phyloP scores from a whole-genome alignment of 2,329 filamentous ascomycete species.

The Byssothecium circinans region DNA sequence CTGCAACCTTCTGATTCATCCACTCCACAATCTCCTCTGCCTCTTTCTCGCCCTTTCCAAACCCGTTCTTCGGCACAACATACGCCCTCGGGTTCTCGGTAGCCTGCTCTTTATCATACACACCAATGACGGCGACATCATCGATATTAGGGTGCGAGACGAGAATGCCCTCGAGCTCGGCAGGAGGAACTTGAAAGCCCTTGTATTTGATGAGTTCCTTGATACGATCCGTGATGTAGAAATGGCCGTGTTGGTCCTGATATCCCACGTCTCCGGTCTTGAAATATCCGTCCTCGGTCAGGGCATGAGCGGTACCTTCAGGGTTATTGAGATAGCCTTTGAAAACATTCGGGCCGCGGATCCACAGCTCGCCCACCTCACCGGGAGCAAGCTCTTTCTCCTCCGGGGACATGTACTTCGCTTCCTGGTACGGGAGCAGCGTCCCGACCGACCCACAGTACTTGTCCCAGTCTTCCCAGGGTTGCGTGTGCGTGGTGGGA shows the following conservation, averaged over 20 bases:
- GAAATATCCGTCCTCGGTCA: constrained; percentile 81
- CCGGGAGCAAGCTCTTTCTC: constrained; percentile 64
- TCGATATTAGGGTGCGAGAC: constrained; percentile 46
- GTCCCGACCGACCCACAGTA: constrained; percentile 78
- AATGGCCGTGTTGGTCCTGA: constrained; percentile 74
- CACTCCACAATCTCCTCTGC: constrained; percentile 47
- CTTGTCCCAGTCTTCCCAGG: constrained; percentile 73
- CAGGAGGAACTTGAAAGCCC: constrained; percentile 53
- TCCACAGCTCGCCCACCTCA: constrained; percentile 62
- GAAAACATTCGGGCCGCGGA: constrained; percentile 80
- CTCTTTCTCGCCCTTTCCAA: constrained; percentile 34
- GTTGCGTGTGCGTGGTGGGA: constrained; percentile 74
- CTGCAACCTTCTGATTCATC: constrained; percentile 47
- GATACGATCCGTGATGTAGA: constrained; percentile 83
- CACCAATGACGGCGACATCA: constrained; percentile 50
- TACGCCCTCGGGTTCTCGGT: constrained; percentile 49
- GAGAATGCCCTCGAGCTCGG: constrained; percentile 51
- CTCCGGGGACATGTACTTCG: constrained; percentile 71
- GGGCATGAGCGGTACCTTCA: constrained; percentile 68
- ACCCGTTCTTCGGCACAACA: constrained; percentile 35
- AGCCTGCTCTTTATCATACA: constrained; percentile 50
- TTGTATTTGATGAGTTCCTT: constrained; percentile 50
- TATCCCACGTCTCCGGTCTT: constrained; percentile 87
- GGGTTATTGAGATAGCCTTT: constrained; percentile 76
- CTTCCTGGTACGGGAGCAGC: constrained; percentile 76